Base-by-base conservation (phyloP, 805 yeast species). In the Candida maltosa region DNA sequence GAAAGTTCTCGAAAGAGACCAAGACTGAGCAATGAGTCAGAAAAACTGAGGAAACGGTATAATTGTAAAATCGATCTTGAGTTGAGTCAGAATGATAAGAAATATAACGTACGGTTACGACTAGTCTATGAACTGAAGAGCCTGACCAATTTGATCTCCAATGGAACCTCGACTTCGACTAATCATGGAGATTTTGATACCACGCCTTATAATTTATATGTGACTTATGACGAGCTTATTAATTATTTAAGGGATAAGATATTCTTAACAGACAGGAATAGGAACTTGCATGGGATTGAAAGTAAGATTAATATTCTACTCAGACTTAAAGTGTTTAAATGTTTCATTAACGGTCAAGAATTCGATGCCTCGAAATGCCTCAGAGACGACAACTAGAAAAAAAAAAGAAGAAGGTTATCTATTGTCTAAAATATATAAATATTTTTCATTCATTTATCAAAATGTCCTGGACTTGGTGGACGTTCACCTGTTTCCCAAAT, bases 381-480 rank as follows among this genome's bases (percentile, higher is more conserved):
- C n/a, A n/a, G n/a, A n/a, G n/a, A n/a, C n/a, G n/a, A n/a, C n/a
- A n/a, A n/a, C n/a, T n/a, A n/a, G n/a, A n/a, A n/a, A n/a, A n/a
- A n/a, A n/a, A n/a, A n/a, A n/a, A n/a, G n/a, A n/a, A n/a, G n/a
- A n/a, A n/a, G n/a, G n/a, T n/a, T 26, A 6, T 17, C 12, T 24
- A 7, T 24, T 24, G 26, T 24, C 5, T 7, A 10, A 7, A 14
- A 24, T 10, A 10, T 24, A 7, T 7, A 21, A 21, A 21, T 8
- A 10, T 21, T 7, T 21, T 7, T 24, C 12, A 24, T 24, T 10
- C 7, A 10, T 24, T n/a, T 17, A 23, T 14, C 16, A n/a, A 29
- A 27, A 36, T 50, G 52, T 4, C 56, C 56, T 15, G 51, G 48
- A 38, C 56, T 50, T 6, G 62, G 62, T 7, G 61, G 61, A 2